These are phyloP conservation scores for Ogataea glucozyma DNA, from an alignment of 805 yeast species.

Conservation along the genomic window DNA sequence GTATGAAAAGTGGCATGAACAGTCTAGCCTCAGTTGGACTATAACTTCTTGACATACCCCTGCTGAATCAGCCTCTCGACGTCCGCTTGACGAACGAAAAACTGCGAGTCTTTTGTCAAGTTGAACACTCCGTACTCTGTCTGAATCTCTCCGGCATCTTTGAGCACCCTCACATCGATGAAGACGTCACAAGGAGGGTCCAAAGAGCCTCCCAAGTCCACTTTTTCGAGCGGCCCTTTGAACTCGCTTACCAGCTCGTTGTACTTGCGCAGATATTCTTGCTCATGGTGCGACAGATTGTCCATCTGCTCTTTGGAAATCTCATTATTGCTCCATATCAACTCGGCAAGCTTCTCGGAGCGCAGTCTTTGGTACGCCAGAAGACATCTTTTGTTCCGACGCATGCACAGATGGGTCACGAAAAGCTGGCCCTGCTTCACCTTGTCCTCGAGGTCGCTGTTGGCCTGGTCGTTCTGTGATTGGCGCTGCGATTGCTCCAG, in stretches of 20 bases:
- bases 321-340: slow-evolving; percentile 72
- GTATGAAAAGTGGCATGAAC: too few species aligned
- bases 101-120: slow-evolving; percentile 88
- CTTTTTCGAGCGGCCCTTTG: slow-evolving; percentile 76
- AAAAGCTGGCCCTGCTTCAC: slow-evolving; percentile 63
- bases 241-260: slow-evolving; percentile 70
- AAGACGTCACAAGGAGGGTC: slow-evolving; percentile 91
- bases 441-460: slow-evolving; percentile 36
- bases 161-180: slow-evolving; percentile 88
- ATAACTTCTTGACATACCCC: slow-evolving; percentile 75
- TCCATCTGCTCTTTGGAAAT: slow-evolving; percentile 42
- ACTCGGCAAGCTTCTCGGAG: slow-evolving; percentile 61
- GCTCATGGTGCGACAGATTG: slow-evolving; percentile 73
- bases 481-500: slow-evolving; percentile 17
- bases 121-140: slow-evolving; percentile 97
- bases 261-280: slow-evolving; percentile 72
- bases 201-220: slow-evolving; percentile 85
- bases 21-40: too few species aligned
- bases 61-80: slow-evolving; percentile 94
- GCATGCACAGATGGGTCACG: slow-evolving; percentile 72
- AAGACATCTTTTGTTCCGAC: slow-evolving; percentile 86
- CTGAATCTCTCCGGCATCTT: slow-evolving; percentile 95
- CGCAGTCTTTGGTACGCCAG: slow-evolving; percentile 80
- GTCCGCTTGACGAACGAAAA: slow-evolving; percentile 90
- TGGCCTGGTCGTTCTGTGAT: slow-evolving; percentile 14